Evolutionary conservation across 75 land plant genomes (phyloP).

Genomic region (Pinus albicaulis): DNA sequence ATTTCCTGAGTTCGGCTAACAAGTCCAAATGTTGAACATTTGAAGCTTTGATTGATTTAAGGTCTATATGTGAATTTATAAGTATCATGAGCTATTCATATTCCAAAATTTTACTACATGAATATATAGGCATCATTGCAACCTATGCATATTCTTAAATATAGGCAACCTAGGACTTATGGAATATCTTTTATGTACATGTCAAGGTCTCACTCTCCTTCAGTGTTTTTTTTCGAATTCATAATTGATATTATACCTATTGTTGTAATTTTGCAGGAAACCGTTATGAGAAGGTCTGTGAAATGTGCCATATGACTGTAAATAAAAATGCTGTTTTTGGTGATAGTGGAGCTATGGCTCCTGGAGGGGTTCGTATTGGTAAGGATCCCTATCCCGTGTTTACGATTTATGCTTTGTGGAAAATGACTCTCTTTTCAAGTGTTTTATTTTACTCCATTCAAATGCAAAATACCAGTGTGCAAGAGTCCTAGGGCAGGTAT

Average conservation of each 20-base stretch:
- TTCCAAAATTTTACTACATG: too few species aligned
- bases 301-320: conserved; percentile 77
- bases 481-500: too few species aligned
- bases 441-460: neutral
- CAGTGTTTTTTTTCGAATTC: neutral
- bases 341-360: conserved; percentile 71
- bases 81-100: too few species aligned
- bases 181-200: neutral
- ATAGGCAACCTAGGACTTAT: neutral
- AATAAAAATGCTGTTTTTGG: conserved; percentile 84
- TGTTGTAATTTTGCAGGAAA: conserved; percentile 40
- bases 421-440: neutral
- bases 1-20: too few species aligned
- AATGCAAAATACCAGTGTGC: neutral
- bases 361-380: conserved; percentile 94
- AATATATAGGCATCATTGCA: too few species aligned
- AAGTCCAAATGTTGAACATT: too few species aligned
- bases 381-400: conserved; percentile 3
- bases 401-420: neutral
- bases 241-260: neutral
- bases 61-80: too few species aligned
- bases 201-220: neutral
- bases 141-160: too few species aligned
- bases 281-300: conserved; percentile 87
- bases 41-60: too few species aligned